Conservation (phyloP, 2,329 filamentous ascomycete genomes). For the Fusarium scirpi region DNA sequence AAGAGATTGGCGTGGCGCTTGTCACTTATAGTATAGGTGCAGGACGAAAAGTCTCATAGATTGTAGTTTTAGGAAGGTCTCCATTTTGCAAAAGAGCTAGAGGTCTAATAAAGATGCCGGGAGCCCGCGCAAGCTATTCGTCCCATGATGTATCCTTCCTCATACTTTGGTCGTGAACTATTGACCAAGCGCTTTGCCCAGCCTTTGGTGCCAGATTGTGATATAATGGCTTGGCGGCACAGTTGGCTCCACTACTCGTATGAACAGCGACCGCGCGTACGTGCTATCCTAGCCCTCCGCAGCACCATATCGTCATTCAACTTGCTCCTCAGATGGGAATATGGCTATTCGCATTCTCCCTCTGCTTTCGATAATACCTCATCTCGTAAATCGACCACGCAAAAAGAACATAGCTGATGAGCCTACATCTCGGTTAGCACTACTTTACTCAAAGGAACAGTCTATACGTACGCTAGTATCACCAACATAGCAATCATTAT, state of each 20-base stretch:
- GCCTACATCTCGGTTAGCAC: constrained; percentile 16
- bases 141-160: neutral
- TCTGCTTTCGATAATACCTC: constrained; percentile 11
- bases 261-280: neutral
- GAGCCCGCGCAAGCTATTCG: neutral
- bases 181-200: neutral
- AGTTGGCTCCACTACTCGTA: neutral
- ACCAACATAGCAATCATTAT: constrained; percentile 43
- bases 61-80: neutral
- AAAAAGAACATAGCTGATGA: constrained; percentile 40
- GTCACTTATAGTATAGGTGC: neutral
- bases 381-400: constrained; percentile 36
- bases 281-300: neutral
- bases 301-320: neutral
- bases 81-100: constrained; percentile 2
- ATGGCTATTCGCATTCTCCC: constrained; percentile 21
- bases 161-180: neutral
- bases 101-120: neutral
- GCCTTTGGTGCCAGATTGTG: neutral
- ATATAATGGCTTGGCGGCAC: neutral
- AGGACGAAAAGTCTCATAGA: neutral
- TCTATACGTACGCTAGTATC: constrained; percentile 39
- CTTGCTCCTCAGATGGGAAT: constrained; percentile 36
- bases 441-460: too few relatives aligned
- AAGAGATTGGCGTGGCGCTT: neutral